Evolutionary conservation across 108 stramenopile species (phyloP).

Genomic region (Tribonema minus): DNA sequence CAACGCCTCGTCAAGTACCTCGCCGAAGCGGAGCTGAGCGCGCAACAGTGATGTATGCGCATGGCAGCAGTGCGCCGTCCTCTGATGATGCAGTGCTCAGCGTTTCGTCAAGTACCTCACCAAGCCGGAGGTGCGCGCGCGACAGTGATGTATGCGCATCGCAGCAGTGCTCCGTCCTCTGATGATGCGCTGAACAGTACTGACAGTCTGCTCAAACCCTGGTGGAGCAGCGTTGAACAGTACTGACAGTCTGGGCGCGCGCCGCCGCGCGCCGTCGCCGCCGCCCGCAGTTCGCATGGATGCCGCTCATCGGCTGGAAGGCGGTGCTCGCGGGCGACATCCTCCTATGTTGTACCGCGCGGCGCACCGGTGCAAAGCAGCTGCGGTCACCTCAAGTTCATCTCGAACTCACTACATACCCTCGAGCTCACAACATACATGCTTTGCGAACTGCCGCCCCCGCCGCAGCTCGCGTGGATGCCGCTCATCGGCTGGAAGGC

Average conservation of each 20-base stretch:
- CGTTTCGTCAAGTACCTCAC: constrained; percentile 8
- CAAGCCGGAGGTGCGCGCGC: not conserved
- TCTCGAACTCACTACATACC: too few species aligned
- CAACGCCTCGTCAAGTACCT: constrained; percentile 7
- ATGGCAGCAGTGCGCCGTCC: too few species aligned
- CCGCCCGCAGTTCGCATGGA: not conserved
- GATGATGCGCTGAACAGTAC: not conserved
- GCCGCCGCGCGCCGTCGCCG: too few species aligned
- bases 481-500: constrained; percentile 42
- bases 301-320: constrained; percentile 41
- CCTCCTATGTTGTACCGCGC: too few species aligned
- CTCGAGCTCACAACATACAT: too few species aligned
- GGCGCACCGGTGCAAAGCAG: too few species aligned
- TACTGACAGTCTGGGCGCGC: not conserved
- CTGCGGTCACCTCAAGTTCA: too few species aligned
- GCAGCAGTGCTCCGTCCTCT: not conserved
- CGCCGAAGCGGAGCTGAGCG: not conserved
- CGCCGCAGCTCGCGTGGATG: constrained; percentile 2
- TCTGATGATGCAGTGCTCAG: too few species aligned
- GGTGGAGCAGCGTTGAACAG: not conserved
- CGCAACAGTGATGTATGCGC: too few species aligned
- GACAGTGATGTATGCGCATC: not conserved
- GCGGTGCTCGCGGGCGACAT: constrained; percentile 24
- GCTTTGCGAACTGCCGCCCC: not conserved
- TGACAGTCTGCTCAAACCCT: too few species aligned